Percentiles rank a stretch among this genome's conserved stretches.
Evolutionary conservation across 768 basidiomycete species (phyloP).

Genomic region (Rhizopogon salebrosus): DNA sequence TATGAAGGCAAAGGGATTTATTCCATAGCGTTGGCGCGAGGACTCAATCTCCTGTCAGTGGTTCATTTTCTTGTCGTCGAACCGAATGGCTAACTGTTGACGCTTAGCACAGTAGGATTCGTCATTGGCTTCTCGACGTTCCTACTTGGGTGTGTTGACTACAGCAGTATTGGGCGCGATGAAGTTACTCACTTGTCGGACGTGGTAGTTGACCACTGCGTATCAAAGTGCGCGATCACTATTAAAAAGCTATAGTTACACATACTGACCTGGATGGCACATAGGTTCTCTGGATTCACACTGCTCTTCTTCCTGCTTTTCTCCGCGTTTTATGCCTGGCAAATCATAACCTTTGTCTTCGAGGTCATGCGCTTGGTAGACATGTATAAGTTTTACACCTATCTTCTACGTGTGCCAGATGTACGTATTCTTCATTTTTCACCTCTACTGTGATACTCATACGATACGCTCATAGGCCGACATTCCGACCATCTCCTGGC

Average conservation of each 20-base stretch:
- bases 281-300: conserved; percentile 80
- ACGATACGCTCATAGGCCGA: conserved; percentile 64
- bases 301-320: conserved; percentile 82
- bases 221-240: conserved; percentile 60
- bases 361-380: conserved; percentile 77
- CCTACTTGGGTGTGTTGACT: conserved; percentile 91
- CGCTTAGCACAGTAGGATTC: conserved; percentile 87
- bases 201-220: conserved; percentile 77
- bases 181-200: conserved; percentile 68
- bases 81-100: conserved; percentile 18
- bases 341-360: conserved; percentile 73
- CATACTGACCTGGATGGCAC: conserved; percentile 12
- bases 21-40: conserved; percentile 85
- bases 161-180: conserved; percentile 68
- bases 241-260: not conserved
- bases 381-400: conserved; percentile 95
- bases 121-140: conserved; percentile 99
- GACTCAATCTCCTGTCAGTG: conserved; percentile 92
- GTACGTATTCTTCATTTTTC: conserved; percentile 38
- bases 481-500: conserved; percentile 97
- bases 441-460: conserved; percentile 3
- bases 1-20: conserved; percentile 97
- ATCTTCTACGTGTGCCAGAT: conserved; percentile 91
- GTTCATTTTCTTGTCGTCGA: conserved; percentile 13
- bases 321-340: conserved; percentile 84